Evolutionary conservation across 805 yeast species (phyloP), one percentile per base, ranked within the genome.

Genomic region (Yamadazyma endophytica): DNA sequence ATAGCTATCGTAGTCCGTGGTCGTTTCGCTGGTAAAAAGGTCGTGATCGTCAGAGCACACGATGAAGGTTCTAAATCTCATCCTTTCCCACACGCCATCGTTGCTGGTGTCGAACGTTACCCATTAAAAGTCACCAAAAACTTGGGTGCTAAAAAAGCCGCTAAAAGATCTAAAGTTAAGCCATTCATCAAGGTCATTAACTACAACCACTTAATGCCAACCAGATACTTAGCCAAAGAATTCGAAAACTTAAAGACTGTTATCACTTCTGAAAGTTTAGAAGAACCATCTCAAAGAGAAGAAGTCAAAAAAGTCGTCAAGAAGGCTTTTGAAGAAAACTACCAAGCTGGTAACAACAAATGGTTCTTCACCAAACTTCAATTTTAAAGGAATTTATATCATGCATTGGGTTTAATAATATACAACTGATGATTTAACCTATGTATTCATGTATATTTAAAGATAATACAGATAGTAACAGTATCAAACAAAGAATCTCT

Each of bases 1-100:
- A 27, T 65, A 84, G 95, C 97, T 77, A 89, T 92, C 76, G 89
- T 92, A 70, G 95, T 89, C 73, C 90, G 97, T 73, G 98, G 98
- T 66, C 92, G 98, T 79, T 90, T 79, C 86, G 98, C 98, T 70
- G 98, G 98, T 79, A 90, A 89, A 85, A 92, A 92, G 84, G 98
- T 92, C 54, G 98, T 92, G 69, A 88, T 92, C 66, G 89, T 92
- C 68, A 88, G 86, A 75, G 92, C 96, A 56, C 94, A 85, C 69
- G 97, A 92, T 65, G 97, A 92, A 64, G 98, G 98, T 68, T 78
- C 97, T 77, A 92, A 92, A 78, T 68, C 92, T 49, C 97, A 90
- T 79, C 92, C 94, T 62, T 92, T 88, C 85, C 95, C 96, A 69
- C 97, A 92, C 63, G 98, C 98, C 68, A 79, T 92, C 59, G 98